phyloP scores from a whole-genome alignment of 306 rosid genomes.

The Medicago arabica region DNA sequence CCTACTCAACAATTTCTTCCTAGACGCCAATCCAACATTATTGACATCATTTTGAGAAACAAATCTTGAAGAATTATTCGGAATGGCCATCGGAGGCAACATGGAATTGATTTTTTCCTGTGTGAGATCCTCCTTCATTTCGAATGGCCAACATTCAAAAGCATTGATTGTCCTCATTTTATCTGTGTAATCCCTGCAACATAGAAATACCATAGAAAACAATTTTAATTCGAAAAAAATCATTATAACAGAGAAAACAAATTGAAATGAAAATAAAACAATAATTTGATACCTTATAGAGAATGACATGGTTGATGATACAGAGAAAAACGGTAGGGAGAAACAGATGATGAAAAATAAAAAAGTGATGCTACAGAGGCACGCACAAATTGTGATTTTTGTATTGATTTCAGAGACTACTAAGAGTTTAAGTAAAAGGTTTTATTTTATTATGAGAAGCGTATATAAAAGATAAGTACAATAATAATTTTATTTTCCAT shows the following conservation, averaged over 20 bases:
- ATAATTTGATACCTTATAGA: conserved; percentile 65
- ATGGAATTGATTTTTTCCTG: conserved; percentile 33
- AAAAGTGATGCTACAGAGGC: not conserved
- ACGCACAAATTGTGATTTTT: not conserved
- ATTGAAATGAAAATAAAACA: not conserved
- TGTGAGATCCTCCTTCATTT: not conserved
- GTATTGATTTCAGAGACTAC: not conserved
- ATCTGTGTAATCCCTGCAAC: conserved; percentile 66
- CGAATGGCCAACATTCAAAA: conserved; percentile 72
- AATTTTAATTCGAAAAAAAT: no score
- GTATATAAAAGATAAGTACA: no score
- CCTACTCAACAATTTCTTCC: not conserved
- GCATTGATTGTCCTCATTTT: conserved; percentile 69
- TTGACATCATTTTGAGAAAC: not conserved
- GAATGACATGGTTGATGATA: conserved; percentile 60
- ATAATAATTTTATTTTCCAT: no score
- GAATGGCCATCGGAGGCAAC: conserved; percentile 70
- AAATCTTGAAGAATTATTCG: not conserved
- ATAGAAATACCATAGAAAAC: not conserved
- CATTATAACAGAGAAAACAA: not conserved
- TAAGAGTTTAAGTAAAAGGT: no score
- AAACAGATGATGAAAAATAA: not conserved
- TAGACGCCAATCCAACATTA: not conserved
- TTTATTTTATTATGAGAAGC: no score
- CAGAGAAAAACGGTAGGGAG: not conserved